phyloP scores from a whole-genome alignment of 2,329 filamentous ascomycete genomes.

The Falciphora oryzae region DNA sequence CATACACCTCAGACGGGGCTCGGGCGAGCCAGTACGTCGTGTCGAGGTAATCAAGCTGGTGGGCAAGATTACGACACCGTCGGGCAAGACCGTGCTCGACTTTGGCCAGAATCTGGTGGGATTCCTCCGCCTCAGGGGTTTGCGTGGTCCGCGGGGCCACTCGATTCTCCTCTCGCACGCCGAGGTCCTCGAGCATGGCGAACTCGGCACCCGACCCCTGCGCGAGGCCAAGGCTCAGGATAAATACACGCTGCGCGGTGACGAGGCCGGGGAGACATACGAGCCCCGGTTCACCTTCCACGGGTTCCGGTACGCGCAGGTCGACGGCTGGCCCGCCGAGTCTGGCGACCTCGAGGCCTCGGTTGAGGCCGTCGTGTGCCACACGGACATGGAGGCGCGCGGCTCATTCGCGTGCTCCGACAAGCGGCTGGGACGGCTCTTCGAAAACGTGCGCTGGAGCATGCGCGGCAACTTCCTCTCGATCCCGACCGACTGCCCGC shows the following conservation, averaged over 20 bases:
- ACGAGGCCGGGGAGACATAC: conserved; percentile 24
- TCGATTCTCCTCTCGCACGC: conserved; percentile 42
- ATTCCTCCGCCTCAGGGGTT: conserved; percentile 31
- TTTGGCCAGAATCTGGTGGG: conserved; percentile 56
- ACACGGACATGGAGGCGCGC: conserved; percentile 45
- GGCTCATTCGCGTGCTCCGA: conserved; percentile 49
- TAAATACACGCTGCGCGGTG: conserved; percentile 25
- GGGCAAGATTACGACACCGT: conserved; percentile 25
- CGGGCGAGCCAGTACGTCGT: conserved; percentile 33
- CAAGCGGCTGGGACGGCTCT: conserved; percentile 43
- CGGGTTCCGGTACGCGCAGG: conserved; percentile 45
- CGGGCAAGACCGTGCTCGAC: conserved; percentile 44
- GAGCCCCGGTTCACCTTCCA: conserved; percentile 47
- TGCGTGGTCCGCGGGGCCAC: conserved; percentile 25
- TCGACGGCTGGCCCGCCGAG: conserved; percentile 35
- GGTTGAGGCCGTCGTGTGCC: conserved; percentile 31
- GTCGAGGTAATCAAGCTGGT: conserved; percentile 24
- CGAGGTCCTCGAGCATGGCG: conserved; percentile 46
- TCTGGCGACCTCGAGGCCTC: conserved; percentile 12
- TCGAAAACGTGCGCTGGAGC: conserved; percentile 49
- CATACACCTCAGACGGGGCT: background rate
- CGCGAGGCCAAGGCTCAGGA: conserved; percentile 37
- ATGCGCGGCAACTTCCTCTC: conserved; percentile 55
- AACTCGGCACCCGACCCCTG: conserved; percentile 36
- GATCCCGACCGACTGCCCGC: conserved; percentile 52